Evolutionary conservation across 768 basidiomycete genomes (phyloP).

Genomic region (Xanthoconium purpureum): DNA sequence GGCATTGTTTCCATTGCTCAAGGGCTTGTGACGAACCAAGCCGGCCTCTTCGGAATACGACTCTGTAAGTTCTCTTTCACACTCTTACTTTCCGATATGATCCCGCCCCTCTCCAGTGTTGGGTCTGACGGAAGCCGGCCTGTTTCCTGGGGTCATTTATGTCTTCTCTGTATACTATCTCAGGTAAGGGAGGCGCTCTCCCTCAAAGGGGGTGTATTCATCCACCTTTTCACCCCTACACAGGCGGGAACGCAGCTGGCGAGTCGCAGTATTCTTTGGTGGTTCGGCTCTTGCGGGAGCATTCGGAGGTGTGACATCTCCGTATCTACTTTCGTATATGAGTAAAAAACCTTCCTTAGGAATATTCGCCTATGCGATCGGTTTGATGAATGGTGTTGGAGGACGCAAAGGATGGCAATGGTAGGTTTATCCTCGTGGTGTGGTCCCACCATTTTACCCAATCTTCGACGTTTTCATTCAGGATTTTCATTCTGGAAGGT

Average conservation of each 20-base stretch:
- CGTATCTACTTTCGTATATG: not conserved
- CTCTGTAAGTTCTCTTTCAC: constrained; percentile 38
- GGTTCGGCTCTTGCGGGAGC: constrained; percentile 62
- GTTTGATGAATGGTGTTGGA: constrained; percentile 60
- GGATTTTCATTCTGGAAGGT: constrained; percentile 62
- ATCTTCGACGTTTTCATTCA: constrained; percentile 12
- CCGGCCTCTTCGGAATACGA: constrained; percentile 53
- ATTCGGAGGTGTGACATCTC: constrained; percentile 45
- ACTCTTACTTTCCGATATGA: not conserved
- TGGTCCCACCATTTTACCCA: not conserved
- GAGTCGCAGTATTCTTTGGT: constrained; percentile 62
- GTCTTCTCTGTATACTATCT: constrained; percentile 59
- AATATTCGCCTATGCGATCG: constrained; percentile 56
- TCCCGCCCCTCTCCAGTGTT: constrained; percentile 38
- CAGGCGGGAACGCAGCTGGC: constrained; percentile 56
- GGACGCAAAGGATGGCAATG: constrained; percentile 62
- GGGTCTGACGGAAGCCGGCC: constrained; percentile 56
- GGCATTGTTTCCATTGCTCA: constrained; percentile 53
- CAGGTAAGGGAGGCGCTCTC: constrained; percentile 29
- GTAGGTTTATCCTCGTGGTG: constrained; percentile 22
- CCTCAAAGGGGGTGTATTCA: not conserved
- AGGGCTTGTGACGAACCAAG: constrained; percentile 52
- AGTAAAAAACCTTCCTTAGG: constrained; percentile 30
- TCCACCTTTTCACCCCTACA: not conserved
- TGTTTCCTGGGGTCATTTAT: constrained; percentile 58